Evolutionary conservation across 805 yeast genomes (phyloP).

Genomic region (Hanseniaspora lachancei): DNA sequence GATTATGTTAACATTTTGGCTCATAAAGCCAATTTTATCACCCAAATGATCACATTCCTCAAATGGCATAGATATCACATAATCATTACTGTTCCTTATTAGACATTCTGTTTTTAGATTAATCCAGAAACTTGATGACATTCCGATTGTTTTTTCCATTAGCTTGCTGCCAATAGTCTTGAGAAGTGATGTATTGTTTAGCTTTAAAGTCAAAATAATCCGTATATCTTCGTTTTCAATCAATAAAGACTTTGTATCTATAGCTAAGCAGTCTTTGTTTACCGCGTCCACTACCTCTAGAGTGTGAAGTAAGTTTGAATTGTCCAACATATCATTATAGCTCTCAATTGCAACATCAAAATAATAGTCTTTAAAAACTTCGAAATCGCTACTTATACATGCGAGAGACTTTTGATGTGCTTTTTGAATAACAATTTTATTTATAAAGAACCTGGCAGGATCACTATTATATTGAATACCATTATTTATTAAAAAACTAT

Average conservation of each 20-base stretch:
- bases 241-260: neutral
- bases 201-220: neutral
- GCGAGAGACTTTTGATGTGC: neutral
- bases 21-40: neutral
- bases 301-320: neutral
- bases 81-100: neutral
- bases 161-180: neutral
- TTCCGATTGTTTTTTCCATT: neutral
- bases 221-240: conserved; percentile 2
- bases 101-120: neutral
- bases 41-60: conserved; percentile 1
- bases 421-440: conserved; percentile 1
- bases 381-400: neutral
- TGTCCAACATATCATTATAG: neutral
- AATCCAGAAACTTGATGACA: neutral
- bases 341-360: neutral
- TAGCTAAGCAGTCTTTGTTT: neutral
- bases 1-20: neutral
- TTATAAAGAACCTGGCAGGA: conserved; percentile 12
- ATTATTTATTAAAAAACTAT: conserved; percentile 23
- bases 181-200: neutral
- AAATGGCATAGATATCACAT: neutral
- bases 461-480: neutral
- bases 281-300: neutral
- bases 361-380: too few relatives aligned